These are phyloP conservation scores for Tylopilus subfusipes DNA, from an alignment of 768 basidiomycete species.

Conservation along the genomic window DNA sequence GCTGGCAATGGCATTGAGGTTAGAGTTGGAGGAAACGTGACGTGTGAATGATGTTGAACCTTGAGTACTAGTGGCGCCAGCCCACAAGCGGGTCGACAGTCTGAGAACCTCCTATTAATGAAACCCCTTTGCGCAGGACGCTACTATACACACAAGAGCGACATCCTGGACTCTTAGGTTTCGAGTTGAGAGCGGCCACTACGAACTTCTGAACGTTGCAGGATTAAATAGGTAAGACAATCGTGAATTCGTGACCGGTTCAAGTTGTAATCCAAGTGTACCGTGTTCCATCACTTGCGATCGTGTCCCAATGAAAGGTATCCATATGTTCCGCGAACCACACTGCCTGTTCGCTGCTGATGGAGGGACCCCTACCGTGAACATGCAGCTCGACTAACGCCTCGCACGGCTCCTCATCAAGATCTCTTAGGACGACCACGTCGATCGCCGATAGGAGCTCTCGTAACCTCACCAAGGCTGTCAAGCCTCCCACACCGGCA, in stretches of 20 bases:
- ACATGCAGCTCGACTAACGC: slow-evolving; percentile 5
- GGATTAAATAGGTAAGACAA: background rate
- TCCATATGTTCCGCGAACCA: slow-evolving; percentile 6
- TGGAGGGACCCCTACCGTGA: slow-evolving; percentile 1
- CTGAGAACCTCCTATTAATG: too few species aligned
- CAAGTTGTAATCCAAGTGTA: slow-evolving; percentile 4
- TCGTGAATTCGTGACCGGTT: background rate
- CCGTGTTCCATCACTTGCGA: background rate
- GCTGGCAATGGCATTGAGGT: background rate
- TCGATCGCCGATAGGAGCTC: slow-evolving; percentile 2
- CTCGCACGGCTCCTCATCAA: background rate
- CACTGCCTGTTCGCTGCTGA: background rate
- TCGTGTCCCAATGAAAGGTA: slow-evolving; percentile 6
- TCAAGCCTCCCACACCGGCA: background rate
- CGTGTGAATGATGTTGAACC: background rate
- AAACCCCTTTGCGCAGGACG: too few species aligned
- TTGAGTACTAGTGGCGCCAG: background rate
- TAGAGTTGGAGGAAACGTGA: background rate
- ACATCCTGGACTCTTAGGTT: background rate
- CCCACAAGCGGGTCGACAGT: background rate
- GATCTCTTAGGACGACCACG: background rate
- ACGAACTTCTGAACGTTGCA: background rate
- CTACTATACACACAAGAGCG: too few species aligned
- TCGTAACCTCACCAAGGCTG: background rate
- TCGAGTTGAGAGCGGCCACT: too few species aligned